A percentile compares a stretch with the other conserved stretches of the same genome.
Evolutionary conservation across 1,284 basidiomycete genomes (phyloP).

Genomic region (Bondarzewia mesenterica): DNA sequence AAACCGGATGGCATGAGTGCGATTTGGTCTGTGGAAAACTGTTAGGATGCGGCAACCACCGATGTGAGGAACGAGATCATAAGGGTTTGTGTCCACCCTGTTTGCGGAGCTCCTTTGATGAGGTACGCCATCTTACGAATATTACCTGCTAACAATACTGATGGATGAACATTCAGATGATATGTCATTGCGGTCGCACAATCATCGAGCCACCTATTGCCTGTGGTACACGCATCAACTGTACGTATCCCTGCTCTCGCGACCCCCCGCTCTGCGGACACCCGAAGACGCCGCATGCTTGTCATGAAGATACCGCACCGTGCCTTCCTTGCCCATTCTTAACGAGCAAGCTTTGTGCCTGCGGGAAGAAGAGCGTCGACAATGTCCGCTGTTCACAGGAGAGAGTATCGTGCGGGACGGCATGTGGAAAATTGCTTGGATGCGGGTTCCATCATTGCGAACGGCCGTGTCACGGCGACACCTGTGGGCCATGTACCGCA

Average conservation of each 20-base stretch:
- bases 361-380: constrained; percentile 72
- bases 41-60: constrained; percentile 69
- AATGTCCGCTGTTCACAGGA: constrained; percentile 77
- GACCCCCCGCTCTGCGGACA: constrained; percentile 75
- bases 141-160: constrained; percentile 3
- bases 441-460: constrained; percentile 88
- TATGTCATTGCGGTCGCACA: constrained; percentile 75
- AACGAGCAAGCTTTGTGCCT: constrained; percentile 74
- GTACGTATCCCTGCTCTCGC: constrained; percentile 71
- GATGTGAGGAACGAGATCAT: constrained; percentile 75
- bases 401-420: constrained; percentile 74
- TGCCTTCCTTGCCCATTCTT: constrained; percentile 86
- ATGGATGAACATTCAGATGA: constrained; percentile 35
- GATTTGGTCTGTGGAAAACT: constrained; percentile 70
- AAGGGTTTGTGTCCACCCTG: constrained; percentile 75
- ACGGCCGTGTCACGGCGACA: constrained; percentile 69
- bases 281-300: constrained; percentile 65
- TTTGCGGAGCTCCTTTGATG: constrained; percentile 82
- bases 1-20: constrained; percentile 69
- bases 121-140: constrained; percentile 36
- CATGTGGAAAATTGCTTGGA: constrained; percentile 69
- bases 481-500: constrained; percentile 69
- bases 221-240: constrained; percentile 74
- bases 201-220: constrained; percentile 64
- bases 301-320: constrained; percentile 56